A percentile compares a stretch with the other conserved stretches of the same genome.
phyloP scores from a whole-genome alignment of 257 asterid genomes.

The Cruciata laevipes region DNA sequence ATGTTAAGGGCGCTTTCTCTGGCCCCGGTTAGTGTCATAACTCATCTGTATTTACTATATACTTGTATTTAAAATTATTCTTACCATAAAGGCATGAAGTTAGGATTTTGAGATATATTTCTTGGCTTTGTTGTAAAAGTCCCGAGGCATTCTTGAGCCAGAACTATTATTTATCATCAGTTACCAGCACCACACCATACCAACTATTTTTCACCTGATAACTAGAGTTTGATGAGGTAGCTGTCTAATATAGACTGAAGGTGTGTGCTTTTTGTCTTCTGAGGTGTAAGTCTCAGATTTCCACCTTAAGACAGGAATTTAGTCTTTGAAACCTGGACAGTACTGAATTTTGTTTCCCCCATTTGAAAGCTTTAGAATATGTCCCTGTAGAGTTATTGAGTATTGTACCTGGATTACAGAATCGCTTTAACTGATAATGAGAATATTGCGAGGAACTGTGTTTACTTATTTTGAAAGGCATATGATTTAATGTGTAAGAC shows the following conservation, averaged over 20 bases:
- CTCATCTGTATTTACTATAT: not conserved
- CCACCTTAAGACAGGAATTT: not conserved
- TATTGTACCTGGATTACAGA: too few species aligned
- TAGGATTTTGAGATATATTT: not conserved
- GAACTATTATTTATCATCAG: not conserved
- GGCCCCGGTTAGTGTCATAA: constrained; percentile 65
- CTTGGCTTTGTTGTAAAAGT: too few species aligned
- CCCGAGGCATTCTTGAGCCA: too few species aligned
- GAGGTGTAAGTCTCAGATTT: not conserved
- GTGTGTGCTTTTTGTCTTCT: not conserved
- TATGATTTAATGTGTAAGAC: not conserved
- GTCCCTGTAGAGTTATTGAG: too few species aligned
- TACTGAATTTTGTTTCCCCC: not conserved
- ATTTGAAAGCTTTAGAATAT: not conserved
- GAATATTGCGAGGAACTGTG: not conserved
- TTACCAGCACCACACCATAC: not conserved
- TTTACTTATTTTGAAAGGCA: not conserved
- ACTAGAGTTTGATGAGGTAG: not conserved
- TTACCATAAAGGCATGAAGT: not conserved
- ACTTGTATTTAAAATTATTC: not conserved
- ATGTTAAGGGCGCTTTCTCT: constrained; percentile 91
- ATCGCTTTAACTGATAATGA: too few species aligned
- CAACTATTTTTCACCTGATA: not conserved
- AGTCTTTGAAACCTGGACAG: not conserved
- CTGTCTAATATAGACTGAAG: not conserved